Base-by-base conservation (phyloP, 2,329 filamentous ascomycete species). In the Aspergillus sp. region DNA sequence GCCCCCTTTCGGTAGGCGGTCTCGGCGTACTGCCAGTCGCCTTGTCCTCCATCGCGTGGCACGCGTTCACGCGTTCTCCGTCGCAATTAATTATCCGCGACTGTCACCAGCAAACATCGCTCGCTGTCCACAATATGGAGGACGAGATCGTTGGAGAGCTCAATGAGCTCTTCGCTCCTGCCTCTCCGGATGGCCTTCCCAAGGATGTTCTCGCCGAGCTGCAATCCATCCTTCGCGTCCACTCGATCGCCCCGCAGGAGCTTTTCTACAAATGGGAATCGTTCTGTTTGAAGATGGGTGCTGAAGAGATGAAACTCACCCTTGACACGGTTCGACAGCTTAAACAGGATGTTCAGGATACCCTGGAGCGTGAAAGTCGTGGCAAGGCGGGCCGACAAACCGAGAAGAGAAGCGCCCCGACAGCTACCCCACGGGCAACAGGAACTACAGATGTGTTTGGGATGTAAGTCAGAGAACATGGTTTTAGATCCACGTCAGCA, bases 261-360 rank as follows among this genome's bases (percentile, higher is more conserved):
- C 79, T 97, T 22, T 96, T 90, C 73, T 96, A 90, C 83, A 97
- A 97, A 80, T 99, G 94, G 94, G 94, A 99, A 72, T 93, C 91
- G 0, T 97, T 96, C 79, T 92, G 89, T 72, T 87, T 99, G 69
- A 95, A 93, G 73, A 91, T 97, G 86, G 90, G 92, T 20, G 77
- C 84, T 45, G 90, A 95, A 51, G 88, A 90, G 52, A 85, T 86
- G 56, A 85, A 80, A 54, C 75, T 89, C 55, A 83, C 87, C 45
- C 78, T 95, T 40, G 82, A 87, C 35, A 87, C 82, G 0, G 82
- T 89, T 43, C 82, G 87, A 41, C 83, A 85, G 50, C 88, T 99
- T 68, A 96, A 96, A 71, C 88, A 90, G 66, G 87, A 89, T 65
- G 81, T 96, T 7, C 90, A 93, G 66, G 91, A 96, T 64, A 80